Conservation (phyloP, 75 land plant genomes). For the Pinus albicaulis region DNA sequence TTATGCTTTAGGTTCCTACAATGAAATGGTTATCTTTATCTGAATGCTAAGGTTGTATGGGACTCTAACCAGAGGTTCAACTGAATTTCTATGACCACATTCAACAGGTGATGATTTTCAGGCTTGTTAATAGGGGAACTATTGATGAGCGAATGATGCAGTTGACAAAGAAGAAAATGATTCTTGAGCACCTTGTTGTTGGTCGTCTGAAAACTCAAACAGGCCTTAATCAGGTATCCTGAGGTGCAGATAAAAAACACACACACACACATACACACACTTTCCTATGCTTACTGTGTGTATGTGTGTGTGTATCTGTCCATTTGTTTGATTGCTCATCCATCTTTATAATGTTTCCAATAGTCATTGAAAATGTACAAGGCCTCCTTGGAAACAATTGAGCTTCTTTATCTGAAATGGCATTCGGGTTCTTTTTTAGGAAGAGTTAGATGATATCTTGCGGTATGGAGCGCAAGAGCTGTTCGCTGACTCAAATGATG, state of each 20-base stretch:
- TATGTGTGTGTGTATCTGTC: background rate
- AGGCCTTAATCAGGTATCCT: slow-evolving; percentile 83
- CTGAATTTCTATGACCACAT: background rate
- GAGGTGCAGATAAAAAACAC: background rate
- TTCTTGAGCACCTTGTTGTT: slow-evolving; percentile 95
- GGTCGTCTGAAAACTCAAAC: slow-evolving; percentile 80
- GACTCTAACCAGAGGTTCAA: background rate
- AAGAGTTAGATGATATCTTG: slow-evolving; percentile 97
- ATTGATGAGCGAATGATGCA: slow-evolving; percentile 99
- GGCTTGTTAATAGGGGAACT: slow-evolving; percentile 87
- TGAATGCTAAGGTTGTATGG: background rate
- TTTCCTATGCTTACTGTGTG: background rate
- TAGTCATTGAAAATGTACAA: background rate
- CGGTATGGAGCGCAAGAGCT: slow-evolving; percentile 95
- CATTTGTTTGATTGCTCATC: background rate
- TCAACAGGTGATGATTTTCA: slow-evolving; percentile 91
- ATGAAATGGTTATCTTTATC: background rate
- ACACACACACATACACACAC: background rate
- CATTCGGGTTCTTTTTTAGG: slow-evolving; percentile 42
- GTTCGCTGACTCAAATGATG: slow-evolving; percentile 88
- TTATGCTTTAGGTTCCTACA: background rate
- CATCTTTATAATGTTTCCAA: background rate
- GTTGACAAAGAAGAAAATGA: slow-evolving; percentile 99
- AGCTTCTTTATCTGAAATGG: background rate
- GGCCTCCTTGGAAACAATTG: background rate